Percentiles rank a stretch among this genome's conserved stretches.
These are phyloP conservation scores for Diplotaxis tenuifolia DNA, from an alignment of 345 rosid genomes.

Conservation along the genomic window DNA sequence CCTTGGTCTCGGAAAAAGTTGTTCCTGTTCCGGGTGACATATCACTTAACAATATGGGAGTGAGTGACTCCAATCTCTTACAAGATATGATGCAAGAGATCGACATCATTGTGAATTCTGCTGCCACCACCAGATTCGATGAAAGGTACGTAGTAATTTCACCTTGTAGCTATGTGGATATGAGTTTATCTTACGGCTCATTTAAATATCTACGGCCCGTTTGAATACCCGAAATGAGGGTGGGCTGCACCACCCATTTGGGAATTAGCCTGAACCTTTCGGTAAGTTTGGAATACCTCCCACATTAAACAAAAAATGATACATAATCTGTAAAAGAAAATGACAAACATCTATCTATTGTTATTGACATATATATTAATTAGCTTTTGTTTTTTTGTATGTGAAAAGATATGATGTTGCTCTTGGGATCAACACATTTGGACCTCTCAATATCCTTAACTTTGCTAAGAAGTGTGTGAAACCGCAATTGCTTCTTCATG, in stretches of 20 bases:
- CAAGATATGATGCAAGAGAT: constrained; percentile 40
- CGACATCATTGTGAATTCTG: constrained; percentile 54
- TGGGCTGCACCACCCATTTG: too few species aligned
- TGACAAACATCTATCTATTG: too few species aligned
- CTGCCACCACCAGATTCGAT: constrained; percentile 69
- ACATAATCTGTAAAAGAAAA: too few species aligned
- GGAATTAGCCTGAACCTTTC: too few species aligned
- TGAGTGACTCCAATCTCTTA: constrained; percentile 36
- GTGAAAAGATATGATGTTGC: constrained; percentile 43
- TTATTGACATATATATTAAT: not conserved
- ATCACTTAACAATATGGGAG: constrained; percentile 44
- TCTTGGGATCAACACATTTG: constrained; percentile 50
- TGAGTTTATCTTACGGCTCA: too few species aligned
- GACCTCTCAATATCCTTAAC: constrained; percentile 43
- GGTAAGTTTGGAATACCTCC: too few species aligned
- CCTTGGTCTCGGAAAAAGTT: constrained; percentile 46
- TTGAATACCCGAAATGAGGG: too few species aligned
- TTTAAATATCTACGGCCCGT: too few species aligned
- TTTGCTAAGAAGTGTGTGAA: constrained; percentile 51
- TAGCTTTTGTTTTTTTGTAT: not conserved
- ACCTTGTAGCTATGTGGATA: too few species aligned
- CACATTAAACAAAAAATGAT: too few species aligned
- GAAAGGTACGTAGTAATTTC: too few species aligned
- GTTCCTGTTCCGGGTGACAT: constrained; percentile 52
- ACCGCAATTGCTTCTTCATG: constrained; percentile 45